phyloP scores from a whole-genome alignment of 2,329 filamentous ascomycete species.

The Colletotrichum sublineola region DNA sequence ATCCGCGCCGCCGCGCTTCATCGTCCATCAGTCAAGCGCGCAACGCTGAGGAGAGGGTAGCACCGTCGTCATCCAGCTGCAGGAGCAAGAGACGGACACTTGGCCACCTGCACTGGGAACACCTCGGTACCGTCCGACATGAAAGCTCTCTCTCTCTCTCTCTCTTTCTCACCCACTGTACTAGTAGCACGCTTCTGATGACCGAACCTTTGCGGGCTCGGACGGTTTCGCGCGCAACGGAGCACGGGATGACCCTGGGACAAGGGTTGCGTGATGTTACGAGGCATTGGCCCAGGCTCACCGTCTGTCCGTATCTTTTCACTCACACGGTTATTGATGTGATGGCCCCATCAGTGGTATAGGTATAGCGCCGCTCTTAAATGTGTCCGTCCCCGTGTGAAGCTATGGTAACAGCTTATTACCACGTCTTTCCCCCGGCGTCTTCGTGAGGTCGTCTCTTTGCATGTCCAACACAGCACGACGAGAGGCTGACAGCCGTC shows the following conservation, averaged over 20 bases:
- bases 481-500: not conserved
- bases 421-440: slow-evolving; percentile 4
- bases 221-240: slow-evolving; percentile 1
- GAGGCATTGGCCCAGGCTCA: slow-evolving; percentile 5
- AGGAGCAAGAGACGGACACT: not conserved
- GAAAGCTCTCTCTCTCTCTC: not conserved
- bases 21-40: not conserved
- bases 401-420: slow-evolving; percentile 40
- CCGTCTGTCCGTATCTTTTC: not conserved
- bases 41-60: not conserved
- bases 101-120: not conserved
- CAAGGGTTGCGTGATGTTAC: slow-evolving; percentile 32
- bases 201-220: slow-evolving; percentile 26
- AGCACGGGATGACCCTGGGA: slow-evolving; percentile 21
- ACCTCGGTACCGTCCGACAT: not conserved
- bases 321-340: not conserved
- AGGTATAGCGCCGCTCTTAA: not conserved
- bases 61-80: not conserved
- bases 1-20: slow-evolving; percentile 11
- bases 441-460: slow-evolving; percentile 5
- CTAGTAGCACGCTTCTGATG: not conserved
- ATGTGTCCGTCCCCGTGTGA: slow-evolving; percentile 10
- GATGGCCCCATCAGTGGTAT: slow-evolving; percentile 3
- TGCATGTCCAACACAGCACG: not conserved
- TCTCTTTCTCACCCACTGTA: too few species aligned